Percentiles rank a stretch among this genome's conserved stretches.
Evolutionary conservation across 2,329 filamentous ascomycete species (phyloP).

Genomic region (Xylariaceae sp.): DNA sequence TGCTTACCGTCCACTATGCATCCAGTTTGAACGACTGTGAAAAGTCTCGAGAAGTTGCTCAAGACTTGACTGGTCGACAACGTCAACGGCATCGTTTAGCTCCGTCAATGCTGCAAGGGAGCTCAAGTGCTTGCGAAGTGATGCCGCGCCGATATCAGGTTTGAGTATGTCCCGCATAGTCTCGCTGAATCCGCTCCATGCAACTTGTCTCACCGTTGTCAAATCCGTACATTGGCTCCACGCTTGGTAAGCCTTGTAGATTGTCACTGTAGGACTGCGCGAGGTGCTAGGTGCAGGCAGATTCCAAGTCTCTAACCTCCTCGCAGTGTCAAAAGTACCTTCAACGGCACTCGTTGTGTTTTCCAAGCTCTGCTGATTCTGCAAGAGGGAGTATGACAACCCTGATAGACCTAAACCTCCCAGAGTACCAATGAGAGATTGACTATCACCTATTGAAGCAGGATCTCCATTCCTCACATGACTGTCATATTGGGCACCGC

Average conservation of each 20-base stretch:
- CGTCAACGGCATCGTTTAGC: slow-evolving; percentile 71
- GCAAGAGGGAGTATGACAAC: slow-evolving; percentile 75
- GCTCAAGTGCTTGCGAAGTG: slow-evolving; percentile 54
- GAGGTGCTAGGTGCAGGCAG: slow-evolving; percentile 67
- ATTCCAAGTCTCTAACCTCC: slow-evolving; percentile 88
- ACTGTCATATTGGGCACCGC: slow-evolving; percentile 87
- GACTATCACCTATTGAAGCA: slow-evolving; percentile 56
- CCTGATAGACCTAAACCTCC: slow-evolving; percentile 81
- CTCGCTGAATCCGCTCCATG: slow-evolving; percentile 62
- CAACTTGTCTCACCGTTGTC: slow-evolving; percentile 49
- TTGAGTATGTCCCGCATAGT: slow-evolving; percentile 58
- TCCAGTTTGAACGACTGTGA: slow-evolving; percentile 68
- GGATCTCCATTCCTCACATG: slow-evolving; percentile 64
- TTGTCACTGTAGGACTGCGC: slow-evolving; percentile 61
- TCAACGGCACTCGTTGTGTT: slow-evolving; percentile 60
- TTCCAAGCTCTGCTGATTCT: slow-evolving; percentile 61
- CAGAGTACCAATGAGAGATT: slow-evolving; percentile 73
- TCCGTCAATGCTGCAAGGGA: slow-evolving; percentile 75
- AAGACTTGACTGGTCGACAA: slow-evolving; percentile 58
- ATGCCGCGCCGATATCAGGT: slow-evolving; percentile 48
- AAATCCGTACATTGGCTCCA: slow-evolving; percentile 66
- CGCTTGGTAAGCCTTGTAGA: slow-evolving; percentile 80
- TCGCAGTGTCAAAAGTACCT: slow-evolving; percentile 74
- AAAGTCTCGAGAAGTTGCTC: slow-evolving; percentile 62
- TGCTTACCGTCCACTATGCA: slow-evolving; percentile 74